Base-by-base conservation (phyloP, 106 monocot genomes). In the Vanilla planifolia region DNA sequence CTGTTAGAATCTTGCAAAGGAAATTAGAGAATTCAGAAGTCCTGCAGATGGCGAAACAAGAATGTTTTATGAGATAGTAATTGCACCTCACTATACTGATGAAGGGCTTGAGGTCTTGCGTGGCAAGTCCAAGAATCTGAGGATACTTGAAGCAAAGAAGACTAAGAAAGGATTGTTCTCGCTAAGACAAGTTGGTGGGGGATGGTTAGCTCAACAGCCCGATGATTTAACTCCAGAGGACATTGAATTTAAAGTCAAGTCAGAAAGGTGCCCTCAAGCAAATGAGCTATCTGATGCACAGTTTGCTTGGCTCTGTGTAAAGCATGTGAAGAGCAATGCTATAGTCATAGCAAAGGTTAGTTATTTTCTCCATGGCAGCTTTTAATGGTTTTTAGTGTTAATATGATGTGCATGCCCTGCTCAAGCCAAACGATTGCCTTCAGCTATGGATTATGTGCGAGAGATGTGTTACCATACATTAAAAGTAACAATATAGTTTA, bases 321-420 rank as follows among this genome's bases (percentile, higher is more conserved):
- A 96, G 67, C 96, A 96, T 73, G 96, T 96, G 23, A 96, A 96
- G 75, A 96, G 96, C 55, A 96, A 96, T 46, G 91, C 96, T 62
- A 91, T 96, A 62, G 96, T 96, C 21, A 91, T 96, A 41, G 91
- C 91, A 17, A 96, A 96, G 96, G 96, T 96, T 45, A 23, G 72
- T 55, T 33, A n/a, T 70, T 69, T 53, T 63, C 2, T 47, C 36
- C n/a, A n/a, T n/a, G n/a, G n/a, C n/a, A n/a, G n/a, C n/a, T n/a
- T n/a, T n/a, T 9, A 1, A 22, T 22, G 14, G 10, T 45, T 16
- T 45, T 0, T 45, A 13, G 17, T 45, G 5, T 45, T 13, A 16
- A 45, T 45, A 14, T 40, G 40, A 40, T 40, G 7, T 40, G 40
- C 11, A 40, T 7, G 40, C 40, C 40, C 40, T 40, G 7, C 14